These are phyloP conservation scores for Clitocybe nebularis DNA, from an alignment of 1,284 basidiomycete genomes.

Conservation along the genomic window DNA sequence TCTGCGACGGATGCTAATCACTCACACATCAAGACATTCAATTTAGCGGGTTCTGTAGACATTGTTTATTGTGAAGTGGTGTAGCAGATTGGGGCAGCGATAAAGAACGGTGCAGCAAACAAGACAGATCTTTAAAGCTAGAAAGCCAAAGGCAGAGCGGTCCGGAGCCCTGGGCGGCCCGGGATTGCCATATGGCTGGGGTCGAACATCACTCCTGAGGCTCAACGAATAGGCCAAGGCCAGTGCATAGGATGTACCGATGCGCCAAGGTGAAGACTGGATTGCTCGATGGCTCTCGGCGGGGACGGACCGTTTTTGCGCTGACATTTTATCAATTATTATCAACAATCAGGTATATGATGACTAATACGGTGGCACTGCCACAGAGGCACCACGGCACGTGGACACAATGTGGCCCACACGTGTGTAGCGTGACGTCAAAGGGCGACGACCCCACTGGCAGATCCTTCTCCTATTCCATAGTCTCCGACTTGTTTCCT, in stretches of 20 bases:
- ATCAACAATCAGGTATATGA: no score
- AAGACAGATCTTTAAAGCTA: neutral
- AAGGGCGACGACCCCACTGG: conserved; percentile 1
- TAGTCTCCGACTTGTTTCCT: no score
- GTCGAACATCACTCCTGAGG: neutral
- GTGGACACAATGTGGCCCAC: conserved; percentile 15
- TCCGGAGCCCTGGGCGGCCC: neutral
- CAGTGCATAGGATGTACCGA: no score
- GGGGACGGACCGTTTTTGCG: no score
- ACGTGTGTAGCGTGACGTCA: conserved; percentile 29
- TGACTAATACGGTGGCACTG: no score
- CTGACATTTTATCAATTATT: no score
- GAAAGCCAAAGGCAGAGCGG: neutral
- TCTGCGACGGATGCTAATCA: conserved; percentile 9
- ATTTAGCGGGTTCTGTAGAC: conserved; percentile 32
- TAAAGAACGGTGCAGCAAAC: neutral
- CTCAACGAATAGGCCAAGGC: no score
- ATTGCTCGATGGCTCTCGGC: no score
- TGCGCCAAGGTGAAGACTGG: no score
- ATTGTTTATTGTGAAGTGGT: conserved; percentile 23
- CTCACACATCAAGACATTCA: conserved; percentile 77
- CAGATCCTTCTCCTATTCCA: conserved; percentile 2
- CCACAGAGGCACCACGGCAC: conserved; percentile 20
- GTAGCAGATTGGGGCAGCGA: neutral
- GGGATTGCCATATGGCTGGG: neutral